These are phyloP conservation scores for Colletotrichum sp. DNA, from an alignment of 2,329 filamentous ascomycete species.

Conservation along the genomic window DNA sequence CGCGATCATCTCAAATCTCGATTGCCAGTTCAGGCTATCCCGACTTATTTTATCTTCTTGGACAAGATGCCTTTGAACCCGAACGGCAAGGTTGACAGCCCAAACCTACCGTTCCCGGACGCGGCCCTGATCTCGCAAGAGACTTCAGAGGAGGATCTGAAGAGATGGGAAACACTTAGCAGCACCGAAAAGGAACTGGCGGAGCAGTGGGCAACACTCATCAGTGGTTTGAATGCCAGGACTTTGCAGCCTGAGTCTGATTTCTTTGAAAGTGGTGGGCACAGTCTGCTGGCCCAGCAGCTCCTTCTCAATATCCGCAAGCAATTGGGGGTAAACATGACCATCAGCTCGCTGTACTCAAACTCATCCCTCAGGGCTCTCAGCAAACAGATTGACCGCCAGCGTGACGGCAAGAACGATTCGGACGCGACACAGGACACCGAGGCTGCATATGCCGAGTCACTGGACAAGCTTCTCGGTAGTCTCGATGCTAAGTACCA, in stretches of 20 bases:
- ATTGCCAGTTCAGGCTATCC: constrained; percentile 52
- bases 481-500: constrained; percentile 22
- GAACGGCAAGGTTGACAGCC: constrained; percentile 81
- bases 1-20: constrained; percentile 69
- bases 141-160: constrained; percentile 44
- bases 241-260: constrained; percentile 50
- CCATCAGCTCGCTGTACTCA: constrained; percentile 73
- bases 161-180: constrained; percentile 43
- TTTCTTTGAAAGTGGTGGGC: constrained; percentile 45
- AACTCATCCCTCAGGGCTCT: constrained; percentile 57
- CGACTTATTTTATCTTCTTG: not conserved
- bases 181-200: constrained; percentile 70
- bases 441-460: constrained; percentile 53
- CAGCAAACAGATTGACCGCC: constrained; percentile 27
- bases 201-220: constrained; percentile 73
- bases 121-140: constrained; percentile 31
- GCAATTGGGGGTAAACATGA: constrained; percentile 53
- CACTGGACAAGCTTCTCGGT: constrained; percentile 50
- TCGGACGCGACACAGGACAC: not conserved
- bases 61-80: constrained; percentile 72
- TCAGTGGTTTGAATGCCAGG: constrained; percentile 69
- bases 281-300: constrained; percentile 63
- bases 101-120: constrained; percentile 76
- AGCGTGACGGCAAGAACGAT: constrained; percentile 39
- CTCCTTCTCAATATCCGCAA: constrained; percentile 72